phyloP scores from a whole-genome alignment of 768 basidiomycete species.

The Lentinula edodes region DNA sequence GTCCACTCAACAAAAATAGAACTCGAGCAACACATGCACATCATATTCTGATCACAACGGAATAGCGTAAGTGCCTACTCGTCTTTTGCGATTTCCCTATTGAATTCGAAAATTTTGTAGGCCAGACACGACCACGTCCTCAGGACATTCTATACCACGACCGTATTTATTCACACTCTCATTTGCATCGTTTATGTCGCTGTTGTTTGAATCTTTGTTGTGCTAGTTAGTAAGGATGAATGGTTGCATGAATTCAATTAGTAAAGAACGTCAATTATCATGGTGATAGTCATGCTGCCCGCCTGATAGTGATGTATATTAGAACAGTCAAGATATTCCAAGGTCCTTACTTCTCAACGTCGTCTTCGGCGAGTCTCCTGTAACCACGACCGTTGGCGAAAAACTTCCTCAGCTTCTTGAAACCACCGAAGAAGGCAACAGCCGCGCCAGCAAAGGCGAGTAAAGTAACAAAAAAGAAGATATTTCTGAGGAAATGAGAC shows the following conservation, averaged over 20 bases:
- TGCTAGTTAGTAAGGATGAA: background rate
- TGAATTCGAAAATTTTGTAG: slow-evolving; percentile 14
- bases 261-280: background rate
- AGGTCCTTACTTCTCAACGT: slow-evolving; percentile 41
- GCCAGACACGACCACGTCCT: slow-evolving; percentile 31
- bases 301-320: background rate
- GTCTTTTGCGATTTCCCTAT: background rate
- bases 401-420: slow-evolving; percentile 37
- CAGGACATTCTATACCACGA: slow-evolving; percentile 10
- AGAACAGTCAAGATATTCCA: background rate
- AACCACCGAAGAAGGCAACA: slow-evolving; percentile 49
- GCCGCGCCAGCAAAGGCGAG: slow-evolving; percentile 38
- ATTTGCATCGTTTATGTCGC: background rate
- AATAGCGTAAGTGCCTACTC: slow-evolving; percentile 45
- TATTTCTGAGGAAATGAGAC: slow-evolving; percentile 20
- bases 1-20: slow-evolving; percentile 8
- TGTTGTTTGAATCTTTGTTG: background rate
- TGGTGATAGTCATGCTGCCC: background rate
- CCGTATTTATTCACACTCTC: slow-evolving; percentile 4
- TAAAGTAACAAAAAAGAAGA: slow-evolving; percentile 35
- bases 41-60: slow-evolving; percentile 68
- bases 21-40: slow-evolving; percentile 50
- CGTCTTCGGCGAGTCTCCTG: slow-evolving; percentile 45
- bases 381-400: slow-evolving; percentile 29
- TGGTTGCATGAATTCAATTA: background rate